Conservation (phyloP, 148 eudicot species). For the Spergularia marina region DNA sequence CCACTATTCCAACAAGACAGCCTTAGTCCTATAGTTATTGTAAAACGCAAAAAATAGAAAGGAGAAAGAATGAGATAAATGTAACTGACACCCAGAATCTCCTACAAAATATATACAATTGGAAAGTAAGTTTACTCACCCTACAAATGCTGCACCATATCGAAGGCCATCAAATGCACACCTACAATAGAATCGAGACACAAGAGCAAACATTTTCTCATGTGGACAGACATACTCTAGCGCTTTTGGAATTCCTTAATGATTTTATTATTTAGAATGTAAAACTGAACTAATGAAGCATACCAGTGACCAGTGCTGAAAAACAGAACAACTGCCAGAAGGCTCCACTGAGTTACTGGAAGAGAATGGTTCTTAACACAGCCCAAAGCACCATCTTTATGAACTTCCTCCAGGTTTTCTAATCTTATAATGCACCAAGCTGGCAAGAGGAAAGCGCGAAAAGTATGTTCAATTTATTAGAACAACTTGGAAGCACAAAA, state of each 20-base stretch:
- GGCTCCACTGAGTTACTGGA: constrained; percentile 88
- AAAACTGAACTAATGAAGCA: background rate
- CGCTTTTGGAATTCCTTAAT: constrained; percentile 1
- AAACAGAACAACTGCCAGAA: constrained; percentile 72
- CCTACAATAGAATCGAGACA: constrained; percentile 35
- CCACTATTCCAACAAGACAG: constrained; percentile 1
- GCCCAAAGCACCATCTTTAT: constrained; percentile 28
- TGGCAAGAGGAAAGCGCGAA: constrained; percentile 23
- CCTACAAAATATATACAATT: background rate
- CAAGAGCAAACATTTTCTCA: constrained; percentile 1
- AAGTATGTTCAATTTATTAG: background rate
- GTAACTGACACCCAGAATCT: background rate
- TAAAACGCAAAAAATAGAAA: background rate
- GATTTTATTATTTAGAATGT: background rate
- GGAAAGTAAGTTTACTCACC: constrained; percentile 45
- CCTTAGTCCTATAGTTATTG: background rate
- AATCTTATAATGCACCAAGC: constrained; percentile 75
- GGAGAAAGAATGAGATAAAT: background rate
- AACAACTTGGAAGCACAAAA: background rate
- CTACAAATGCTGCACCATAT: constrained; percentile 93
- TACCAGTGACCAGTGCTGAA: constrained; percentile 96
- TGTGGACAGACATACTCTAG: constrained; percentile 1
- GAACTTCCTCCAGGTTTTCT: constrained; percentile 46
- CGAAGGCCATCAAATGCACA: constrained; percentile 98
- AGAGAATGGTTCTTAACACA: constrained; percentile 41